Evolutionary conservation across 2,329 filamentous ascomycete species (phyloP), one percentile per base, ranked within the genome.

Genomic region (Aspergillus bombycis): DNA sequence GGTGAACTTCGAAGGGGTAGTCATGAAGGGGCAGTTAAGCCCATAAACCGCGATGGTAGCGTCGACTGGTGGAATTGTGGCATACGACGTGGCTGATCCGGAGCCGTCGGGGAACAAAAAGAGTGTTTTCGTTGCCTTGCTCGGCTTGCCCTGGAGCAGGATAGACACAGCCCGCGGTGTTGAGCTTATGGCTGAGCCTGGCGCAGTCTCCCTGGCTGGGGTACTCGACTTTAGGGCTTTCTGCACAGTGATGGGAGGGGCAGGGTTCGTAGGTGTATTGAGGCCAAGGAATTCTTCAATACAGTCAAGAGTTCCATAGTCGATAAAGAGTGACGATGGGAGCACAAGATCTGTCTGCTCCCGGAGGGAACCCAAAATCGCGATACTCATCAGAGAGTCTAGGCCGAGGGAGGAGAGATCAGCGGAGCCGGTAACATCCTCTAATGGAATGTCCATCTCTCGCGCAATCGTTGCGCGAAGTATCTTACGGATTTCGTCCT

Each of bases 21-120:
- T 75, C 69, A 79, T 70, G 68, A 72, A 82, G 4, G 80, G 80
- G 53, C 72, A 78, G 69, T 82, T 81, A 11, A 82, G 79, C 21
- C 85, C 86, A 71, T 83, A 85, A 14, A 88, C 80, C 4, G 80
- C 82, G 50, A 86, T 75, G 32, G 83, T 74, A 9, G 79, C 65
- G 8, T 79, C 78, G 12, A 88, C 76, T 0, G 65, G 62, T 0
- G 80, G 75, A 3, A 81, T 61, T 32, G 69, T 60, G 2, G 71
- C 70, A 68, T 83, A 84, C 1, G 81, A 78, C 1, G 76, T 75
- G 2, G 80, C 80, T 11, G 80, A 81, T 16, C 83, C 83, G 58
- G 75, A 74, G 14, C 83, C 83, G 66, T 85, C 83, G 6, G 83
- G 83, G 60, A 85, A 76, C 48, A 84, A 70, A 64, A 79, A 83